Percentiles rank a stretch among this genome's conserved stretches.
Evolutionary conservation across 2,329 filamentous ascomycete genomes (phyloP).

Genomic region (Paraconiothyrium brasiliense): DNA sequence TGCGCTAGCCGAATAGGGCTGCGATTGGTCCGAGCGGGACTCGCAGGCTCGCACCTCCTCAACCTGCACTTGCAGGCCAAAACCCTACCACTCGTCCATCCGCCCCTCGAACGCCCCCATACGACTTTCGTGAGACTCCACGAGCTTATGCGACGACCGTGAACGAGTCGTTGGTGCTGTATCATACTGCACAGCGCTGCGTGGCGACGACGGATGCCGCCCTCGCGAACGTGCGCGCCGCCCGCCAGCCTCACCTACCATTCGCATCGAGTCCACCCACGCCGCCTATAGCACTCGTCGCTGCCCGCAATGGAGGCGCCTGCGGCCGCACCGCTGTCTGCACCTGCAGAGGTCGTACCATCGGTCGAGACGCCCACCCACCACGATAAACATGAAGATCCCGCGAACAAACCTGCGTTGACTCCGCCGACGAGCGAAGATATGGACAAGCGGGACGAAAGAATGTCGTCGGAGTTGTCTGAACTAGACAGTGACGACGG

Average conservation of each 20-base stretch:
- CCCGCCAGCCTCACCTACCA: slow-evolving; percentile 34
- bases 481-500: slow-evolving; percentile 59
- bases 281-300: slow-evolving; percentile 15
- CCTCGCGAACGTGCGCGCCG: slow-evolving; percentile 36
- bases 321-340: slow-evolving; percentile 15
- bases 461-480: slow-evolving; percentile 58
- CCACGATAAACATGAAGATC: slow-evolving; percentile 34
- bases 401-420: slow-evolving; percentile 51
- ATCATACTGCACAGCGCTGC: slow-evolving; percentile 25
- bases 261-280: slow-evolving; percentile 29
- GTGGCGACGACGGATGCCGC: slow-evolving; percentile 43
- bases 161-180: slow-evolving; percentile 35
- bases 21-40: slow-evolving; percentile 19
- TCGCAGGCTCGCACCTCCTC: slow-evolving; percentile 36
- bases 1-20: slow-evolving; percentile 20
- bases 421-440: slow-evolving; percentile 64
- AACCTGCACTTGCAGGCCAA: slow-evolving; percentile 31
- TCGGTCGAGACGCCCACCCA: slow-evolving; percentile 42
- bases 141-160: slow-evolving; percentile 29
- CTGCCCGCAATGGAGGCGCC: slow-evolving; percentile 39
- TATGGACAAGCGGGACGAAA: slow-evolving; percentile 56
- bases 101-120: slow-evolving; percentile 22
- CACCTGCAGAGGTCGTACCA: slow-evolving; percentile 38
- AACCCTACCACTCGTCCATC: slow-evolving; percentile 21
- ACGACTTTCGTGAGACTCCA: slow-evolving; percentile 6